These are phyloP conservation scores for Boletus tylopilopsis DNA, from an alignment of 768 basidiomycete species.

Conservation along the genomic window DNA sequence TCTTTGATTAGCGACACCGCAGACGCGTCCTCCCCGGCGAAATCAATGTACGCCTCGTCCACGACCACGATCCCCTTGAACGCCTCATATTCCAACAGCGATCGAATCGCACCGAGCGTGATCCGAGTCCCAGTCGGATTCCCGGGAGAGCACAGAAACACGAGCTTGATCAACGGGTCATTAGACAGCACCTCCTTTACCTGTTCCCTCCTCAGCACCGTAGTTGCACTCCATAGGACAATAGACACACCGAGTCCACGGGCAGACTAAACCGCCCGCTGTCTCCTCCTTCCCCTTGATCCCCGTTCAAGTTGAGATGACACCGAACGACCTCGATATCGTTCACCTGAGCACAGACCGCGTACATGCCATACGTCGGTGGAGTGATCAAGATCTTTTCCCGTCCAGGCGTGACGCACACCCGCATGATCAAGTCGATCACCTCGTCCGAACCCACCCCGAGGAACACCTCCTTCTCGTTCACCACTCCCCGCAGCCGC, in stretches of 20 bases:
- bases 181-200: conserved; percentile 64
- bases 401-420: conserved; percentile 72
- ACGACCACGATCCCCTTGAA: conserved; percentile 93
- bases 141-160: conserved; percentile 95
- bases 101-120: conserved; percentile 61
- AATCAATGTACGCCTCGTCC: conserved; percentile 98
- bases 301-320: conserved; percentile 57
- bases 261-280: conserved; percentile 68
- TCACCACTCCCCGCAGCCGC: conserved; percentile 63
- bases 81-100: conserved; percentile 68
- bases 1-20: conserved; percentile 70
- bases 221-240: not conserved
- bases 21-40: conserved; percentile 58
- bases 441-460: conserved; percentile 98
- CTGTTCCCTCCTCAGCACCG: conserved; percentile 35
- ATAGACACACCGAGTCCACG: conserved; percentile 62
- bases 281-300: conserved; percentile 69
- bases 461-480: conserved; percentile 72
- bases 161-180: conserved; percentile 80
- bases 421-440: conserved; percentile 90
- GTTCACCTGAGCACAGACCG: conserved; percentile 92
- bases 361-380: conserved; percentile 98
- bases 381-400: conserved; percentile 89
- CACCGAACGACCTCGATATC: conserved; percentile 82
- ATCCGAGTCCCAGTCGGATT: conserved; percentile 93